phyloP scores from a whole-genome alignment of 2,329 filamentous ascomycete species.

The Colletotrichum tabaci region DNA sequence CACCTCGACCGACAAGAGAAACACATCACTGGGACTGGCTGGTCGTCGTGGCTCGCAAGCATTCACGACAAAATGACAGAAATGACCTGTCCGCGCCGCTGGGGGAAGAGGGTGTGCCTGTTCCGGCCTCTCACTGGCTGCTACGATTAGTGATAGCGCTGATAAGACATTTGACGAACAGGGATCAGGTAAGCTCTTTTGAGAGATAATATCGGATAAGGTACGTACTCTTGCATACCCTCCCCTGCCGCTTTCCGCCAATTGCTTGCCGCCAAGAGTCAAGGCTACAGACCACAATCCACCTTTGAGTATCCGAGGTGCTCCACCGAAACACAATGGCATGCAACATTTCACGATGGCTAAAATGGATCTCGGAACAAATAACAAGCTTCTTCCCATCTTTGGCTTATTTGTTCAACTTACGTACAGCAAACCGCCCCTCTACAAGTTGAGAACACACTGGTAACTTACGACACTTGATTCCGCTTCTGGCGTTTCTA shows the following conservation, averaged over 20 bases:
- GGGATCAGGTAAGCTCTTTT: constrained; percentile 17
- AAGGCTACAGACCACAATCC: background rate
- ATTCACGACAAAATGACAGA: background rate
- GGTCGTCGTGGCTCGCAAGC: background rate
- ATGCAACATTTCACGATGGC: constrained; percentile 16
- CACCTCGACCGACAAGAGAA: background rate
- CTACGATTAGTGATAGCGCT: constrained; percentile 15
- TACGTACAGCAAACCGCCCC: constrained; percentile 6
- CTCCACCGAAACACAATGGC: constrained; percentile 9
- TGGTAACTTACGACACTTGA: background rate
- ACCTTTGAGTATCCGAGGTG: background rate
- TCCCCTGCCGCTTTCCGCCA: constrained; percentile 6
- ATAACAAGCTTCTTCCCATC: constrained; percentile 17
- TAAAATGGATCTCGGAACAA: constrained; percentile 8
- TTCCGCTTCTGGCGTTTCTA: background rate
- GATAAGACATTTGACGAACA: constrained; percentile 33
- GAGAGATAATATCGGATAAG: constrained; percentile 7
- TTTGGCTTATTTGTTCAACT: background rate
- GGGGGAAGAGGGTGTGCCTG: constrained; percentile 26
- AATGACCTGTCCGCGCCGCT: constrained; percentile 17
- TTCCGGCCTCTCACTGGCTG: constrained; percentile 23
- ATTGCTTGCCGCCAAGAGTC: constrained; percentile 10
- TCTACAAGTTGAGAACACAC: constrained; percentile 11
- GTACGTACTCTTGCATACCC: background rate
- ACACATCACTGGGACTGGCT: background rate